phyloP scores from a whole-genome alignment of 768 basidiomycete genomes.

The Panaeolus papilionaceus region DNA sequence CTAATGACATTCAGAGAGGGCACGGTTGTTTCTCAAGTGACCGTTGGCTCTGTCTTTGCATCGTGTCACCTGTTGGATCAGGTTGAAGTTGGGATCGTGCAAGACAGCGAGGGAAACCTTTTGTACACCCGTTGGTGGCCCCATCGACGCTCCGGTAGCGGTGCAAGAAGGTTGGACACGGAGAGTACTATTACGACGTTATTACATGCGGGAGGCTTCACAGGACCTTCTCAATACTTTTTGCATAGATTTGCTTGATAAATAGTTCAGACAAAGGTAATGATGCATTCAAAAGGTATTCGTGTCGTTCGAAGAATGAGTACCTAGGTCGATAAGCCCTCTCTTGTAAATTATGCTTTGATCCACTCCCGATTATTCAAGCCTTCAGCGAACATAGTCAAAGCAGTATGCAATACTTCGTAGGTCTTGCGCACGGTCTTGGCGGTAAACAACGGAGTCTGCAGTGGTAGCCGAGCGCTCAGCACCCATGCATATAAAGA shows the following conservation, averaged over 20 bases:
- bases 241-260: neutral
- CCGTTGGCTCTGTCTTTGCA: neutral
- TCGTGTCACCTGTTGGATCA: neutral
- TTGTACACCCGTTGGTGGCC: neutral
- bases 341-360: neutral
- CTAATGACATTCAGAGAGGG: neutral
- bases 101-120: neutral
- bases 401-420: neutral
- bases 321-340: neutral
- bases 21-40: neutral
- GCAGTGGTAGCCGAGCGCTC: neutral
- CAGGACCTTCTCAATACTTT: neutral
- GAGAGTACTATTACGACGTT: neutral
- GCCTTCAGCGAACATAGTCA: neutral
- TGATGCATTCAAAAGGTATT: neutral
- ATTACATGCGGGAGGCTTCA: neutral
- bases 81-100: neutral
- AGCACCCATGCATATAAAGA: neutral
- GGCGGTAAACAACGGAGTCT: neutral
- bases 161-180: neutral
- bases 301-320: no score
- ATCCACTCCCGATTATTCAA: neutral
- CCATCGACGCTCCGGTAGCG: neutral
- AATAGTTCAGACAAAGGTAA: neutral
- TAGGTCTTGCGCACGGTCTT: neutral